Percentiles rank a stretch among this genome's conserved stretches.
phyloP scores from a whole-genome alignment of 192 early-diverging fungal species.

The Cetraspora pellucida region DNA sequence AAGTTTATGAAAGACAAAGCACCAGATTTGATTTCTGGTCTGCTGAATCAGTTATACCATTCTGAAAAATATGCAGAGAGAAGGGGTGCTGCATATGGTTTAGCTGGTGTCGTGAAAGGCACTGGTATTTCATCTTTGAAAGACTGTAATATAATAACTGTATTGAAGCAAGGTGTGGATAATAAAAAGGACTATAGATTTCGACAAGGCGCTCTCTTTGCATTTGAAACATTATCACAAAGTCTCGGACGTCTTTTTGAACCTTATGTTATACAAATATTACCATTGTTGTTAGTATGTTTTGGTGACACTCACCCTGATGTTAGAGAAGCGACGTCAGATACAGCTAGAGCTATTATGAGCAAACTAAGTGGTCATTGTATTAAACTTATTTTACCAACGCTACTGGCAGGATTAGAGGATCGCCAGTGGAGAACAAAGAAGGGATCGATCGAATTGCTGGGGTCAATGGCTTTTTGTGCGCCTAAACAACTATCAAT shows the following conservation, averaged over 20 bases:
- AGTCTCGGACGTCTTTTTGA: slow-evolving; percentile 92
- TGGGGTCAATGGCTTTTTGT: slow-evolving; percentile 93
- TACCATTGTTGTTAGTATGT: slow-evolving; percentile 83
- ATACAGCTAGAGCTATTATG: slow-evolving; percentile 93
- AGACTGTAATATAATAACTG: slow-evolving; percentile 77
- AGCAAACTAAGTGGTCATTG: slow-evolving; percentile 91
- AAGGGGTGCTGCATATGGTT: slow-evolving; percentile 92
- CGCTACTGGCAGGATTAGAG: slow-evolving; percentile 82
- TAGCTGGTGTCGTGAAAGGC: slow-evolving; percentile 93
- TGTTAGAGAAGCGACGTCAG: slow-evolving; percentile 89
- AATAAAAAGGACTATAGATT: slow-evolving; percentile 73
- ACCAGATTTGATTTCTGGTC: slow-evolving; percentile 56
- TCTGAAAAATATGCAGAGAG: slow-evolving; percentile 82
- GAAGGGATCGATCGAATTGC: slow-evolving; percentile 91
- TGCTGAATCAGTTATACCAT: slow-evolving; percentile 72
- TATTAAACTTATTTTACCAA: slow-evolving; percentile 94
- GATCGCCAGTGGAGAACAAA: slow-evolving; percentile 97
- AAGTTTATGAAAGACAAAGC: slow-evolving; percentile 70
- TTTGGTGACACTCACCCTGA: slow-evolving; percentile 83
- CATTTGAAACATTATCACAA: slow-evolving; percentile 85
- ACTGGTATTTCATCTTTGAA: slow-evolving; percentile 86
- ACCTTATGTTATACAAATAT: slow-evolving; percentile 93
- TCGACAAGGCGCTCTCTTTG: slow-evolving; percentile 93
- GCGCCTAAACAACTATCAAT: slow-evolving; percentile 94
- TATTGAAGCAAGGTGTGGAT: slow-evolving; percentile 80